A percentile compares a stretch with the other conserved stretches of the same genome.
Evolutionary conservation across 257 asterid species (phyloP).

Genomic region (Plantago major): DNA sequence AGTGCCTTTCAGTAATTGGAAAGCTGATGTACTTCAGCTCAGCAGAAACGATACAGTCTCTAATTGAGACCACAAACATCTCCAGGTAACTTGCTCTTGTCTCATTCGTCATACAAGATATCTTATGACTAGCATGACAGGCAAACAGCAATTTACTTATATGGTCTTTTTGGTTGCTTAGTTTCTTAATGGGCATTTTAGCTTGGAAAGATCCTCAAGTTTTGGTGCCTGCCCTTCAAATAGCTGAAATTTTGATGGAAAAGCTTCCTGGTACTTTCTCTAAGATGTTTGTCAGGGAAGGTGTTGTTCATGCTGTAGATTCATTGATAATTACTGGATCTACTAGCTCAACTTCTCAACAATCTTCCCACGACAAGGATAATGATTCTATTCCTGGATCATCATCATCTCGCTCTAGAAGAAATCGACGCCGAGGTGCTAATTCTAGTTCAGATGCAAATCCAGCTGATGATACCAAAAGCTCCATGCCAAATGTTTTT

Average conservation of each 20-base stretch:
- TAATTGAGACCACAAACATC: constrained; percentile 65
- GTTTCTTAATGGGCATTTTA: constrained; percentile 95
- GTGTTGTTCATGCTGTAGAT: constrained; percentile 95
- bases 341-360: constrained; percentile 40
- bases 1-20: constrained; percentile 92
- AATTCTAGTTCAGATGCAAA: constrained; percentile 53
- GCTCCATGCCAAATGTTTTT: constrained; percentile 34
- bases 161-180: constrained; percentile 27
- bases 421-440: constrained; percentile 68
- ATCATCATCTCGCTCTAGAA: constrained; percentile 63
- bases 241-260: constrained; percentile 94
- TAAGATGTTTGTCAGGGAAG: constrained; percentile 93
- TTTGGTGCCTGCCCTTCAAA: constrained; percentile 91
- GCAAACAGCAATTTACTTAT: constrained; percentile 17
- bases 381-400: constrained; percentile 82
- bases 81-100: constrained; percentile 55
- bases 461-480: constrained; percentile 53
- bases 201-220: constrained; percentile 99
- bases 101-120: constrained; percentile 4
- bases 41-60: constrained; percentile 75
- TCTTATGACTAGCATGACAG: background rate
- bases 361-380: constrained; percentile 59
- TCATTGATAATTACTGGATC: constrained; percentile 56
- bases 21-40: constrained; percentile 94
- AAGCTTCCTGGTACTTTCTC: constrained; percentile 87